phyloP scores from a whole-genome alignment of 2,329 filamentous ascomycete genomes.

The Trichoderma breve region DNA sequence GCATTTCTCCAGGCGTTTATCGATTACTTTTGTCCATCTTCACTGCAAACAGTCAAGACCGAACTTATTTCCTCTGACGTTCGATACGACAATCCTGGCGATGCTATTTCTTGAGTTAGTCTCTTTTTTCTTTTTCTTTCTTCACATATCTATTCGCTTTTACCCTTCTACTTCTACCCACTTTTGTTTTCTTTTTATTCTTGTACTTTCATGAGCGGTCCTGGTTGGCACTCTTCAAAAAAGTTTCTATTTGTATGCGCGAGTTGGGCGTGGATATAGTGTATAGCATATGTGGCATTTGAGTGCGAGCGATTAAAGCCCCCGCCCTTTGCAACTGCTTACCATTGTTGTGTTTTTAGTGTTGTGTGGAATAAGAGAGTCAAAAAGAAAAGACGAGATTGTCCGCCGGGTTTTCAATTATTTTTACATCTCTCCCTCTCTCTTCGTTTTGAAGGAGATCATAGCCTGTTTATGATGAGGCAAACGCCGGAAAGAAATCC shows the following conservation, averaged over 20 bases:
- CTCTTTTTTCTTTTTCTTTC: not conserved
- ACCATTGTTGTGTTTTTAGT: constrained; percentile 5
- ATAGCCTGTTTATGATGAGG: not conserved
- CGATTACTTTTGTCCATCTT: constrained; percentile 20
- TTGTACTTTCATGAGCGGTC: constrained; percentile 4
- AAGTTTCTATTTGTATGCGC: constrained; percentile 29
- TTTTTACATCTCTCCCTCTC: not conserved
- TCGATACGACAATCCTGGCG: constrained; percentile 17
- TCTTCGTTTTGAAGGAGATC: not conserved
- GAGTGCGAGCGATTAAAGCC: constrained; percentile 6
- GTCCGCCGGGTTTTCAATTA: not conserved
- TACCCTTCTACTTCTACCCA: not conserved
- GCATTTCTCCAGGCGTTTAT: constrained; percentile 39
- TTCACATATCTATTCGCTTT: not conserved
- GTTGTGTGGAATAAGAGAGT: constrained; percentile 5
- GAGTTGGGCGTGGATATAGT: constrained; percentile 28
- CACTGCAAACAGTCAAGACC: constrained; percentile 23
- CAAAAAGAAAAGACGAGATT: not conserved
- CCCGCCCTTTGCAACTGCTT: constrained; percentile 13
- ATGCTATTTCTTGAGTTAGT: constrained; percentile 20
- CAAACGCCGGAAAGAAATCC: not conserved
- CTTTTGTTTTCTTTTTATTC: not conserved
- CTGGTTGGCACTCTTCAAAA: constrained; percentile 15
- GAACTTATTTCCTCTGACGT: constrained; percentile 14
- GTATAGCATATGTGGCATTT: constrained; percentile 10